Evolutionary conservation across 2,329 filamentous ascomycete species (phyloP), one percentile per base, ranked within the genome.

Genomic region (Penicillium occitanis): DNA sequence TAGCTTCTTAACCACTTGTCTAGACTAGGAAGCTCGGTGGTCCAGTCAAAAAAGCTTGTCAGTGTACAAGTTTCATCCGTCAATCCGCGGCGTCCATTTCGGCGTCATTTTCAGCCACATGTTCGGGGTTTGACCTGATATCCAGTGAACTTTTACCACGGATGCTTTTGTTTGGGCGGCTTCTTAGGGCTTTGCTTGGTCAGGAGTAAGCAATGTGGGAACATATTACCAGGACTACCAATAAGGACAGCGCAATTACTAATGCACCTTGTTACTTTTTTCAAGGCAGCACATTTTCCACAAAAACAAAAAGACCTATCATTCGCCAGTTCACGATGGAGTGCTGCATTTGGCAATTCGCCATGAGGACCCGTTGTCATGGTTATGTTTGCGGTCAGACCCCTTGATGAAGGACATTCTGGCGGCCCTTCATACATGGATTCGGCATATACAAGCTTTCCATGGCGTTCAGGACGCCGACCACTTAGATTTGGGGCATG

Each of bases 161-260:
- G 28, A 25, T 50, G 11, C 4, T 50, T 50, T 14, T 28, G 22
- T 28, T 14, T 51, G 48, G 48, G 48, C 25, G 17, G 50, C 25
- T 19, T 35, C 19, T 55, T 55, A 55, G 51, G 51, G 51, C 28
- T 35, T 35, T 55, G 30, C 51, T 35, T 55, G 51, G 51, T 35
- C 30, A 55, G 51, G 51, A 35, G 51, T 11, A 55, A 19, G 22
- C 3, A n/a, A 35, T 35, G 30, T 35, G 28, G 51, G 17, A 30
- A 33, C 14, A 10, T 17, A 30, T 33, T 19, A 2, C 5, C 6
- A 14, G 14, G 10, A 5, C 25, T 4, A 30, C 50, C 25, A 30
- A 53, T 55, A 6, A 35, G 2, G 0, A 13, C 30, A 19, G 0
- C 3, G 28, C 8, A 53, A 55, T 55, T 55, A 55, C 28, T n/a